A percentile compares a stretch with the other conserved stretches of the same genome.
Evolutionary conservation across 345 rosid species (phyloP).

Genomic region (Eucalyptus tenuipes): DNA sequence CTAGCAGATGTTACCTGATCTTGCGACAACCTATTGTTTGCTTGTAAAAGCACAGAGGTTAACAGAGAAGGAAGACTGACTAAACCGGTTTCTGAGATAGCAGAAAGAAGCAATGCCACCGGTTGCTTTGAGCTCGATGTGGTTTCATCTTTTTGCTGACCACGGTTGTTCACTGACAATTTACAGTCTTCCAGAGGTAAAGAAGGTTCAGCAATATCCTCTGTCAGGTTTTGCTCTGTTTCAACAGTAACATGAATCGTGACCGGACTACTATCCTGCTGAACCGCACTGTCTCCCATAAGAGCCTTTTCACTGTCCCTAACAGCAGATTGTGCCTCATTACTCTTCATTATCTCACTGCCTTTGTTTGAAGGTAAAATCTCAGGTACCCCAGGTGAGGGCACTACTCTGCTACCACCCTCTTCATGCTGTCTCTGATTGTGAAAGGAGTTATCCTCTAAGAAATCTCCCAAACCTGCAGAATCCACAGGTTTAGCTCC

Average conservation of each 20-base stretch:
- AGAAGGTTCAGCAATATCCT: neutral
- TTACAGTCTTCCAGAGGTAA: conserved; percentile 14
- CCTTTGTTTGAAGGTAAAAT: conserved; percentile 16
- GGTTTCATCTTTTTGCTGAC: conserved; percentile 5
- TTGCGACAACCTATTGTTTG: conserved; percentile 48
- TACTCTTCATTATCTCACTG: conserved; percentile 1
- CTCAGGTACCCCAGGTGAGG: conserved; percentile 16
- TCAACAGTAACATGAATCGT: neutral
- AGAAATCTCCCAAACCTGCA: conserved; percentile 5
- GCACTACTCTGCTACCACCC: conserved; percentile 3
- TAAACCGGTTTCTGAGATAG: conserved; percentile 63
- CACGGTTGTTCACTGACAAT: neutral
- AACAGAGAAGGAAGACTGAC: conserved; percentile 71
- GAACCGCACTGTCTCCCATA: neutral
- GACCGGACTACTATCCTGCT: neutral
- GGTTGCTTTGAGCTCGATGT: conserved; percentile 27
- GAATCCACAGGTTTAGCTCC: conserved; percentile 11
- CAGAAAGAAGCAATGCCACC: conserved; percentile 36
- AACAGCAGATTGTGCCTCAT: neutral
- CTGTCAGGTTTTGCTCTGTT: neutral
- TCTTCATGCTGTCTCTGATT: conserved; percentile 12
- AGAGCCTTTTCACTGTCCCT: conserved; percentile 15
- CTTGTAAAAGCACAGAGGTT: conserved; percentile 67
- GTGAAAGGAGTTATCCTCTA: conserved; percentile 11
- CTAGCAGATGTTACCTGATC: conserved; percentile 39